Conservation (phyloP, 2,329 filamentous ascomycete species). For the Verticillium isaacii region DNA sequence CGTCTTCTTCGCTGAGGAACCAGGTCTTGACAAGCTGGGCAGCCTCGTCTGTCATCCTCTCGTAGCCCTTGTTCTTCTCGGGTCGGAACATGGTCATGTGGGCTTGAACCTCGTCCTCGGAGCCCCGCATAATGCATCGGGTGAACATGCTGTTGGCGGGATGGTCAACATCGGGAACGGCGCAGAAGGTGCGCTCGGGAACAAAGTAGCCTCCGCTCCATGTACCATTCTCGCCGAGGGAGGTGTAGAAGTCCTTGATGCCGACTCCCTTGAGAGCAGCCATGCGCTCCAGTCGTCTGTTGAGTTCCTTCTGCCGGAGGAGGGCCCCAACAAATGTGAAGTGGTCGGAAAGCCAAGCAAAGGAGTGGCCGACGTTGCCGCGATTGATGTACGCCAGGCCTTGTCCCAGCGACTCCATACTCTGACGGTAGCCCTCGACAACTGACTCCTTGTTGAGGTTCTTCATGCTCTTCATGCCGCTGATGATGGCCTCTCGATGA, state of each 20-base stretch:
- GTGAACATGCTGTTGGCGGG: conserved; percentile 37
- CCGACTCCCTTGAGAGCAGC: conserved; percentile 59
- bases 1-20: conserved; percentile 41
- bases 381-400: conserved; percentile 53
- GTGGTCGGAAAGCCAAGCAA: conserved; percentile 75
- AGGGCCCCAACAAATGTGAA: conserved; percentile 82
- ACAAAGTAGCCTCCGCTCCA: conserved; percentile 57
- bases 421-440: conserved; percentile 42
- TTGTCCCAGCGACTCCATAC: conserved; percentile 44
- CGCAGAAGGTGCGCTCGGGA: conserved; percentile 74
- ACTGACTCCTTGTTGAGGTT: conserved; percentile 43
- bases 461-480: conserved; percentile 39
- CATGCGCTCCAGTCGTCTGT: conserved; percentile 59
- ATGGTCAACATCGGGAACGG: conserved; percentile 53
- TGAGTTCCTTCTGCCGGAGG: conserved; percentile 67
- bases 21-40: conserved; percentile 54
- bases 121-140: conserved; percentile 57
- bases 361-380: conserved; percentile 60
- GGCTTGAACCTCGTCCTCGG: conserved; percentile 66
- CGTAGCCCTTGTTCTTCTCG: conserved; percentile 58
- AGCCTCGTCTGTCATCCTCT: conserved; percentile 55
- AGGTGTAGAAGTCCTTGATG: conserved; percentile 71
- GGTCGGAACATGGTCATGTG: conserved; percentile 65
- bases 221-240: conserved; percentile 66
- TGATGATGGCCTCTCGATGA: conserved; percentile 64